phyloP scores from a whole-genome alignment of 1,284 basidiomycete genomes.

The Boletus subluridellus region DNA sequence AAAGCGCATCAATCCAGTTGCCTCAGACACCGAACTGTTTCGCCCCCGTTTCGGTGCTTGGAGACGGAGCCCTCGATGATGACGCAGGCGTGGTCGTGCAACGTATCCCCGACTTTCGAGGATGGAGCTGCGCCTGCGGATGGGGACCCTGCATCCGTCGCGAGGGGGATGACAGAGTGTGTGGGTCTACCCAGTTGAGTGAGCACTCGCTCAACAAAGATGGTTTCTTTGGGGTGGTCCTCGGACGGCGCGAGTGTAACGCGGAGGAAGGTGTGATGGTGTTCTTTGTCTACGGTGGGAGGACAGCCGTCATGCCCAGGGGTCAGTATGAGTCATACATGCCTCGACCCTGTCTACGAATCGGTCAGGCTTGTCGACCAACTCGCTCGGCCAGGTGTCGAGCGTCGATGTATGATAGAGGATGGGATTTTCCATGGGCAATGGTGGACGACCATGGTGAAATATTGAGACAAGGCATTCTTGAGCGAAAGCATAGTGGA shows the following conservation, averaged over 20 bases:
- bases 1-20: constrained; percentile 73
- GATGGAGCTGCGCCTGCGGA: background rate
- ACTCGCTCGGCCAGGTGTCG: background rate
- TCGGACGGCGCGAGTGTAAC: background rate
- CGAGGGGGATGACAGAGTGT: background rate
- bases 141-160: background rate
- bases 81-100: background rate
- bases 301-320: background rate
- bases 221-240: background rate
- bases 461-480: background rate
- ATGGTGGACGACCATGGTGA: background rate
- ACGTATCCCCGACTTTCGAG: background rate
- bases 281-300: background rate
- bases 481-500: background rate
- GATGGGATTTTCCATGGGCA: background rate
- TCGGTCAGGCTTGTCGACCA: background rate
- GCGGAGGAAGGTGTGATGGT: background rate
- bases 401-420: background rate
- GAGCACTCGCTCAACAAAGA: background rate
- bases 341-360: background rate
- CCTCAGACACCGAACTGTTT: constrained; percentile 65
- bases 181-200: background rate
- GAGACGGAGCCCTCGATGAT: background rate
- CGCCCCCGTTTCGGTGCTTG: constrained; percentile 57
- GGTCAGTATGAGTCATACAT: background rate